phyloP scores from a whole-genome alignment of 2,329 filamentous ascomycete genomes.

The Phaeoacremonium minimum region DNA sequence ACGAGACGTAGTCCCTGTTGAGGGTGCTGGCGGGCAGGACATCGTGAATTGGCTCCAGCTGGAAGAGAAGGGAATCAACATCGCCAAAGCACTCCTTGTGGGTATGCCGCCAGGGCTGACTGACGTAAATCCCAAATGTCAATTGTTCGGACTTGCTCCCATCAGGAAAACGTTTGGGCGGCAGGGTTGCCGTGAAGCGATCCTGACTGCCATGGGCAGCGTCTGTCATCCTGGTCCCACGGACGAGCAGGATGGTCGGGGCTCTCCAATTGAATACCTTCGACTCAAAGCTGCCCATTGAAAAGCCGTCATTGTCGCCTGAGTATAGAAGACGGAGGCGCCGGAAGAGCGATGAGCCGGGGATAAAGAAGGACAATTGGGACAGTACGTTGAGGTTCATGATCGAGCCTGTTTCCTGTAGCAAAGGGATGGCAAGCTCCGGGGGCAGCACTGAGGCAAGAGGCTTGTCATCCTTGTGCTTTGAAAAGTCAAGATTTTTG shows the following conservation, averaged over 20 bases:
- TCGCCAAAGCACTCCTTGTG: constrained; percentile 66
- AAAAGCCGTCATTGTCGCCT: constrained; percentile 67
- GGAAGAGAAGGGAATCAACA: constrained; percentile 61
- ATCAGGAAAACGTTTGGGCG: constrained; percentile 55
- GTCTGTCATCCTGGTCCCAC: constrained; percentile 55
- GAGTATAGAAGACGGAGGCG: constrained; percentile 65
- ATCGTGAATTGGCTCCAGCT: constrained; percentile 67
- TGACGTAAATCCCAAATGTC: constrained; percentile 64
- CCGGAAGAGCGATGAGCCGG: constrained; percentile 59
- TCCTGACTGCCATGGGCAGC: constrained; percentile 46
- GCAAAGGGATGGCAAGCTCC: constrained; percentile 39
- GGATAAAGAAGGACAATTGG: constrained; percentile 71
- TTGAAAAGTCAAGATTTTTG: constrained; percentile 64
- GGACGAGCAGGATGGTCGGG: constrained; percentile 67
- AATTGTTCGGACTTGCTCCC: constrained; percentile 38
- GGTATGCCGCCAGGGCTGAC: constrained; percentile 65
- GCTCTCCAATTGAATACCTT: constrained; percentile 75
- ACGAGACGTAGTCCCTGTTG: constrained; percentile 65
- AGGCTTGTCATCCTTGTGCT: constrained; percentile 31
- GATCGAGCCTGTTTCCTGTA: constrained; percentile 53
- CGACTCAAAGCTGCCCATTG: constrained; percentile 71
- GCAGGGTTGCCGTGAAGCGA: constrained; percentile 57
- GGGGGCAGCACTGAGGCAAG: constrained; percentile 2
- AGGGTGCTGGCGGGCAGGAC: constrained; percentile 62
- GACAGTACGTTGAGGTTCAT: constrained; percentile 60